These are phyloP conservation scores for Hanseniaspora clermontiae DNA, from an alignment of 805 yeast genomes.

Conservation along the genomic window DNA sequence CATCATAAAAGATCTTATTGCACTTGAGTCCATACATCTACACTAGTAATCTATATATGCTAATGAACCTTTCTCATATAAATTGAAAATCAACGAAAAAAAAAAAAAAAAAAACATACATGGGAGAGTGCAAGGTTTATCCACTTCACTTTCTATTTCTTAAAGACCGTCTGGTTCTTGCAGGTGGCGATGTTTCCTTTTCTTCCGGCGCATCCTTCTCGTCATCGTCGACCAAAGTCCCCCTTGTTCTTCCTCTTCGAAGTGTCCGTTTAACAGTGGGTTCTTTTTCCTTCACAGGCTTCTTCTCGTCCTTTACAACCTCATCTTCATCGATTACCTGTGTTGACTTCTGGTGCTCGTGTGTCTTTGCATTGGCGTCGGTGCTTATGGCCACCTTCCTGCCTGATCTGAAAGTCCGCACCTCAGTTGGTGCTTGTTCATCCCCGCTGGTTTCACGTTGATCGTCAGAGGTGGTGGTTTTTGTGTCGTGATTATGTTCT, in stretches of 20 bases:
- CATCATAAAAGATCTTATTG: too few relatives aligned
- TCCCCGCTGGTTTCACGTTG: too few relatives aligned
- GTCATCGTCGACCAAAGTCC: background rate
- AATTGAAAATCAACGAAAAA: too few relatives aligned
- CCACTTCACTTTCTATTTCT: background rate
- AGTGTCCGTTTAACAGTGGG: background rate
- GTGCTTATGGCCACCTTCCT: background rate
- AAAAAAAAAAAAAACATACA: background rate
- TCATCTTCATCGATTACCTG: background rate
- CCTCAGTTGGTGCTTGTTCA: background rate
- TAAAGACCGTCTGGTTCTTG: conserved; percentile 1
- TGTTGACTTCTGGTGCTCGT: background rate
- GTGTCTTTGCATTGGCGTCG: background rate
- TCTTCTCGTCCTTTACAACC: background rate
- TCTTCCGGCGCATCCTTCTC: conserved; percentile 11
- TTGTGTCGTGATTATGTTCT: too few relatives aligned
- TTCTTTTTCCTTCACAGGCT: background rate
- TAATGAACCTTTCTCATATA: too few relatives aligned
- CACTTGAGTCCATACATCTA: too few relatives aligned
- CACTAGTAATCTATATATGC: too few relatives aligned
- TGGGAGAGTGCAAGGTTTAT: background rate
- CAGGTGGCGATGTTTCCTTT: conserved; percentile 14
- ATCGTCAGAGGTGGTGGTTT: too few relatives aligned
- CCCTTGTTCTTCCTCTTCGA: conserved; percentile 14
- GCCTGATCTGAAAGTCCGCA: conserved; percentile 13